These are phyloP conservation scores for Parathielavia appendiculata DNA, from an alignment of 495 filamentous ascomycete species.

Conservation along the genomic window DNA sequence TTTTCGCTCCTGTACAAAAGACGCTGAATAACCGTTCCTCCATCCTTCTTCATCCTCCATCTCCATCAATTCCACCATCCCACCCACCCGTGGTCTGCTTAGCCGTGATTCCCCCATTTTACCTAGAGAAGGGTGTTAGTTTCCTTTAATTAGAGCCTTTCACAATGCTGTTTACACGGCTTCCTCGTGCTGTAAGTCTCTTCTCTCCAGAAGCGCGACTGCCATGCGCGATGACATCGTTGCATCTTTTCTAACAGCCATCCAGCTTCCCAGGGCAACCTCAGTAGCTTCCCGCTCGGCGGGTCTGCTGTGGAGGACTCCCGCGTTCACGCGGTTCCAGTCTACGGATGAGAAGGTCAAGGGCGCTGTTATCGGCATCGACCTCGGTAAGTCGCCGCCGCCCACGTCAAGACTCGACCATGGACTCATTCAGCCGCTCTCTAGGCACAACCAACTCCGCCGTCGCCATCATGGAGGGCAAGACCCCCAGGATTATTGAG, in stretches of 20 bases:
- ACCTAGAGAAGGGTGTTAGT: conserved; percentile 27
- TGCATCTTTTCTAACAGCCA: conserved; percentile 9
- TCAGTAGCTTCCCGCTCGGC: conserved; percentile 54
- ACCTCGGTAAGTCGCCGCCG: conserved; percentile 68
- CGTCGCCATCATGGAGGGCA: conserved; percentile 96
- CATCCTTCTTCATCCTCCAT: conserved; percentile 23
- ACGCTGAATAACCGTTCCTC: conserved; percentile 16
- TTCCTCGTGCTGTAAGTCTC: conserved; percentile 61
- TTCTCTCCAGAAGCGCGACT: conserved; percentile 4
- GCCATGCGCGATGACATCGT: background rate
- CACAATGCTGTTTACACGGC: conserved; percentile 60
- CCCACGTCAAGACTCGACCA: conserved; percentile 6
- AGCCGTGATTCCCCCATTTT: conserved; percentile 23
- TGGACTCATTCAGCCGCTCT: conserved; percentile 24
- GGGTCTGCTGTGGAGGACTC: conserved; percentile 47
- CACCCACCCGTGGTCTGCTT: conserved; percentile 32
- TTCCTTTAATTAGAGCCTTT: conserved; percentile 38
- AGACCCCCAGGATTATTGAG: conserved; percentile 91
- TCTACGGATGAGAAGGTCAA: conserved; percentile 83
- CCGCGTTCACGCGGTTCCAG: conserved; percentile 62
- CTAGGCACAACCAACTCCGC: conserved; percentile 96
- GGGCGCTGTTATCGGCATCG: conserved; percentile 96
- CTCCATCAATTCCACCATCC: conserved; percentile 25
- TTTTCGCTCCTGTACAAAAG: conserved; percentile 24
- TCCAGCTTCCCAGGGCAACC: conserved; percentile 48